Evolutionary conservation across 2,329 filamentous ascomycete species (phyloP).

Genomic region (Thermomyces lanuginosus): DNA sequence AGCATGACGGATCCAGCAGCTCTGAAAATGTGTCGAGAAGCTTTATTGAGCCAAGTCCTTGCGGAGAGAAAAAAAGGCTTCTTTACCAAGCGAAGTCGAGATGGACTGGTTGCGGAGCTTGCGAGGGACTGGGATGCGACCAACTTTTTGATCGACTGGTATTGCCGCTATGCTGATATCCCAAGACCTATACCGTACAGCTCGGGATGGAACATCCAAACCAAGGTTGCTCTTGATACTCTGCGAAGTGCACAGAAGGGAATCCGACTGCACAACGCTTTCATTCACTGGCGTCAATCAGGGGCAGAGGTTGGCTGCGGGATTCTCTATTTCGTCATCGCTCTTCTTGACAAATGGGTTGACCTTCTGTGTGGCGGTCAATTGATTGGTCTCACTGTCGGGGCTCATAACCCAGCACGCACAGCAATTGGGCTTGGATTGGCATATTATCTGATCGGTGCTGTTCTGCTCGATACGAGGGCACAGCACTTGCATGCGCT

Average conservation of each 20-base stretch:
- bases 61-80: conserved; percentile 28
- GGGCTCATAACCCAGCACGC: conserved; percentile 23
- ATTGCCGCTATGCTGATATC: conserved; percentile 32
- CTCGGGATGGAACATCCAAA: conserved; percentile 42
- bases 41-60: conserved; percentile 30
- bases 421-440: conserved; percentile 39
- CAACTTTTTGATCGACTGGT: conserved; percentile 39
- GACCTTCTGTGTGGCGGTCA: conserved; percentile 31
- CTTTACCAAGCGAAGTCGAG: conserved; percentile 28
- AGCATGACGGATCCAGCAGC: conserved; percentile 34
- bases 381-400: conserved; percentile 23
- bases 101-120: conserved; percentile 34
- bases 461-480: conserved; percentile 40
- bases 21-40: conserved; percentile 31
- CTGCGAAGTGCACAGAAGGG: conserved; percentile 39
- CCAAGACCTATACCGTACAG: conserved; percentile 38
- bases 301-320: conserved; percentile 39
- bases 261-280: conserved; percentile 39
- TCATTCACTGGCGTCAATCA: conserved; percentile 42
- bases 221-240: conserved; percentile 37
- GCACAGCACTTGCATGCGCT: conserved; percentile 34
- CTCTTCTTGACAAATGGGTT: conserved; percentile 41
- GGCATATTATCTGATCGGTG: conserved; percentile 41
- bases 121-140: conserved; percentile 37
- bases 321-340: conserved; percentile 38